Evolutionary conservation across 345 rosid species (phyloP), one percentile per base, ranked within the genome.

Genomic region (Eutrema heterophyllum): DNA sequence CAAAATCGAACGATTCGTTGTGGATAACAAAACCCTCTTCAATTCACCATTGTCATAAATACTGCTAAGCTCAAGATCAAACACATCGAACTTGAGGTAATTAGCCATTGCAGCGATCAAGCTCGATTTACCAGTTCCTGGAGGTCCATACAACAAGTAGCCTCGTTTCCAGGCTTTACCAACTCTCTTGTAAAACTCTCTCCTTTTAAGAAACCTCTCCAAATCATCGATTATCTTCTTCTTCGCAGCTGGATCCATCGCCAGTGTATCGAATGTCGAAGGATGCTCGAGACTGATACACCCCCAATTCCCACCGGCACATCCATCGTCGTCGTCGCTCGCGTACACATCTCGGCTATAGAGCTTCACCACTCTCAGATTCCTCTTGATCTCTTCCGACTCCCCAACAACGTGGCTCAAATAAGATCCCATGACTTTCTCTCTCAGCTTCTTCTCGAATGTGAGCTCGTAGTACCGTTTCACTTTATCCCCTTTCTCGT

Each of bases 161-260:
- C 86, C 92, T 5, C 89, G 72, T 68, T 85, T 87, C 89, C 92
- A 88, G 21, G 89, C 81, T 59, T 77, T 81, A 8, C 89, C 89
- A 3, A 83, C 88, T 77, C 62, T 83, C 65, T 68, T 84, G 9
- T 84, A 86, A 33, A 72, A 84, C 30, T 84, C 89, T 36, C 36
- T 87, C 4, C 89, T 83, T 68, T 61, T 79, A 6, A 86, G 24
- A 63, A 87, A 87, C 74, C 82, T 78, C 11, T 84, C 82, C 10
- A 87, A 38, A 57, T 87, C 92, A 7, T 74, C 76, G 1, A 77
- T 60, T 1, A 83, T 80, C 83, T 46, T 72, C 73, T 68, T 79
- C 73, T 87, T 85, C 27, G 70, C 51, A 11, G 36, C 72, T 0
- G 82, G 63, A 40, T 83, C 89, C 81, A 87, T 71, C 0, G 87